Percentiles rank a stretch among this genome's conserved stretches.
These are phyloP conservation scores for Mucor ambiguus DNA, from an alignment of 371 early-diverging fungal genomes.

Conservation along the genomic window DNA sequence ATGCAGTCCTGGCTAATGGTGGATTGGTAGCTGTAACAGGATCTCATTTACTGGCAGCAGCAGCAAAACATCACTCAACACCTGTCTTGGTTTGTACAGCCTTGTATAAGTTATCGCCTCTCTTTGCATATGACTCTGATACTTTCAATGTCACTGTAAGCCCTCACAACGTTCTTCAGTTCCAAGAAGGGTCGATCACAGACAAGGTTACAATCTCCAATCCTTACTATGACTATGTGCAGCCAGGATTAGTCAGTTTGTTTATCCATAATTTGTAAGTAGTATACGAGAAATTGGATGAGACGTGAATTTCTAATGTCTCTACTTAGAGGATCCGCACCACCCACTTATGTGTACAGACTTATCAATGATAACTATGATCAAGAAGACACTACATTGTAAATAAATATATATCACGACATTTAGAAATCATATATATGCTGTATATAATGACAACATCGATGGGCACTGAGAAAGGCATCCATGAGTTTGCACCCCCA, in stretches of 20 bases:
- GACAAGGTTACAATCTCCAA: conserved; percentile 80
- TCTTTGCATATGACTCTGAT: conserved; percentile 88
- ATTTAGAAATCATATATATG: not conserved
- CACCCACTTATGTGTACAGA: conserved; percentile 59
- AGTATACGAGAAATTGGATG: not conserved
- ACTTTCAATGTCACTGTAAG: conserved; percentile 74
- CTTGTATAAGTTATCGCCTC: conserved; percentile 85
- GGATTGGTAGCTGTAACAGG: conserved; percentile 87
- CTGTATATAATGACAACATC: too few relatives aligned
- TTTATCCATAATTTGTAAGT: conserved; percentile 91
- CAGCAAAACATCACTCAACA: conserved; percentile 90
- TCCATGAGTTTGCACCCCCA: too few relatives aligned
- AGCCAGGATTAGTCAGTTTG: conserved; percentile 84
- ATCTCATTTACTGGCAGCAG: conserved; percentile 81
- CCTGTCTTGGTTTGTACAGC: conserved; percentile 89
- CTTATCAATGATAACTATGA: conserved; percentile 79
- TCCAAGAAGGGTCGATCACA: conserved; percentile 79
- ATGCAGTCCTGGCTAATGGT: conserved; percentile 94
- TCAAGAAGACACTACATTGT: conserved; percentile 45
- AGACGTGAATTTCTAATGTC: not conserved
- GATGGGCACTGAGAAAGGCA: too few relatives aligned
- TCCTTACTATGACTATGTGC: conserved; percentile 91
- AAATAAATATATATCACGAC: not conserved
- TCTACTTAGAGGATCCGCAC: conserved; percentile 44
- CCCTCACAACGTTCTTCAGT: conserved; percentile 82